Evolutionary conservation across 306 rosid genomes (phyloP), one percentile per base, ranked within the genome.

Genomic region (Vigna trinervia): DNA sequence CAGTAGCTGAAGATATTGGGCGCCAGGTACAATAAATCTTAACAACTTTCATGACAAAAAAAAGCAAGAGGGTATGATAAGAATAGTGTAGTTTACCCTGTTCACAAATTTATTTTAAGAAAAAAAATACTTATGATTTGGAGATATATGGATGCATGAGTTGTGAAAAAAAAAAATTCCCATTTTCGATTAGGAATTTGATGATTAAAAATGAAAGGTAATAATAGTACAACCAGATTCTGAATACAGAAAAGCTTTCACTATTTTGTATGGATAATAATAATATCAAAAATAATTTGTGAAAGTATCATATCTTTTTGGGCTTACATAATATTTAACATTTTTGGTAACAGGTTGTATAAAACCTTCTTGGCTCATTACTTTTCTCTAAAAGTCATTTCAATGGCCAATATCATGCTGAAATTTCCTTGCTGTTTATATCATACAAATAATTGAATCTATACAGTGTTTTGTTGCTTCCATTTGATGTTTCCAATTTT

Each of bases 1-100:
- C 97, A 1, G 76, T 91, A 62, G 97, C 98, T 22, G 97, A 93
- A 90, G 98, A 93, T 84, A 93, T 93, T 73, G 98, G 98, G 20
- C 97, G 97, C 56, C 98, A 93, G 98, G 98, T 93, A 81, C 58
- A 10, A 20, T 22, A 61, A 45, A 74, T 71, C 63, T 71, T 23
- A 47, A 4, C 22, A 45, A 43, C 19, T 50, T 41, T 50, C 23
- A 52, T 34, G 22, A 48, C 5, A 41, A 12, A 69, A 30, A 4
- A 45, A 15, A 10, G 0, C n/a, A 28, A 14, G 14, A 14, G 14
- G 8, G 36, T 62, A 61, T 60, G 6, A 67, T 13, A 48, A 8
- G 32, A 39, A 30, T 30, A n/a, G 39, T 14, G 39, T 68, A 68
- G 1, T 67, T 3, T 6, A 13, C 73, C 32, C 32, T 30, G 32